Conservation (phyloP, 129 eudicot species). For the Smallanthus sonchifolius region DNA sequence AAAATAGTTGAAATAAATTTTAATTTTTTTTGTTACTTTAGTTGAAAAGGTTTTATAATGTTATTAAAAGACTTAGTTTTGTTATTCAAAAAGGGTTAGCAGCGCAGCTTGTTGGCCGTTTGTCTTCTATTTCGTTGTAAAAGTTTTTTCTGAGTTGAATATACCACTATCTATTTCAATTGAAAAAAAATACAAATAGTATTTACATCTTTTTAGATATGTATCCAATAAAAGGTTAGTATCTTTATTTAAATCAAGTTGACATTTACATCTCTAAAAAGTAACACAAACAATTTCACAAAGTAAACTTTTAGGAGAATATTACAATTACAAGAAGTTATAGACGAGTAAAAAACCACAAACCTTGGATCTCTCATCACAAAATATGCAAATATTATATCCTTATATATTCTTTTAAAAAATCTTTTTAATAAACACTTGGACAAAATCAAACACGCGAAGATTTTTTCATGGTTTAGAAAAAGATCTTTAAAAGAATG, state of each 20-base stretch:
- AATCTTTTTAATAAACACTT: not conserved
- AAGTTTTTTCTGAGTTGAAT: no score
- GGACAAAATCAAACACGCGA: not conserved
- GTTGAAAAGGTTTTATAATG: no score
- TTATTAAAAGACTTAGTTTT: no score
- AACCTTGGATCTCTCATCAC: not conserved
- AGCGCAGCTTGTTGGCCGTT: no score
- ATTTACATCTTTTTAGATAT: not conserved
- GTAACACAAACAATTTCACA: not conserved
- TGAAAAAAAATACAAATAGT: no score
- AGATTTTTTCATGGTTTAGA: conserved; percentile 4
- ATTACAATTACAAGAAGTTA: conserved; percentile 5
- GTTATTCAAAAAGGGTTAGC: no score
- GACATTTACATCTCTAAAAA: not conserved
- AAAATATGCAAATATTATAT: not conserved
- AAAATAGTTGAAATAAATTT: no score
- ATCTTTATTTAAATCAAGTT: not conserved
- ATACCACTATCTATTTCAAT: no score
- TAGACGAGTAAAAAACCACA: not conserved
- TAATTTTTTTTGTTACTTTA: no score
- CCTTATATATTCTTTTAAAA: not conserved
- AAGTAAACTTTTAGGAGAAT: not conserved
- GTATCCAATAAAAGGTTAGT: not conserved
- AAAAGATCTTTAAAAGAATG: not conserved
- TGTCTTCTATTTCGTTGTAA: no score